Conservation (phyloP, 768 basidiomycete genomes). For the Serpula lacrymans region DNA sequence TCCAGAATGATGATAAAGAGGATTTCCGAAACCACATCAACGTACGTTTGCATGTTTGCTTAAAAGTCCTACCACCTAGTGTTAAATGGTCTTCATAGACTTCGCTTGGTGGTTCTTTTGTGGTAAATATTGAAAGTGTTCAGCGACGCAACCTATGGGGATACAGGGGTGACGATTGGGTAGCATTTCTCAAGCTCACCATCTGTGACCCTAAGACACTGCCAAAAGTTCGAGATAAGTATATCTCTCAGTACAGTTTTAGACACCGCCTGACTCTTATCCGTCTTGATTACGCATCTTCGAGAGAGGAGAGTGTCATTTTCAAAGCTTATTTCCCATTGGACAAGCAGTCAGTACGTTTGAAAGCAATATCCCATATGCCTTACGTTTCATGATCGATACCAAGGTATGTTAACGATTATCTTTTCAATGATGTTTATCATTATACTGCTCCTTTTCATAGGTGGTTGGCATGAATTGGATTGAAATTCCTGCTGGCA, state of each 20-base stretch:
- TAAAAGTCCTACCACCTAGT: not conserved
- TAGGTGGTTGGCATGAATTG: constrained; percentile 99
- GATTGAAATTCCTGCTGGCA: constrained; percentile 88
- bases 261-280: constrained; percentile 11
- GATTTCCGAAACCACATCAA: constrained; percentile 71
- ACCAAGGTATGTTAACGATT: constrained; percentile 59
- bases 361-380: constrained; percentile 93
- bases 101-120: constrained; percentile 31
- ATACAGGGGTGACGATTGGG: constrained; percentile 76
- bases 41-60: constrained; percentile 40
- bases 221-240: constrained; percentile 92
- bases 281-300: constrained; percentile 49
- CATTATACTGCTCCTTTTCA: constrained; percentile 1
- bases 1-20: constrained; percentile 60
- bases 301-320: constrained; percentile 72
- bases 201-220: constrained; percentile 68
- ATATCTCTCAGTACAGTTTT: constrained; percentile 1
- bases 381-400: constrained; percentile 97
- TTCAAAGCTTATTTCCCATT: constrained; percentile 52
- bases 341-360: constrained; percentile 61
- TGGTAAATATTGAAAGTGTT: constrained; percentile 55
- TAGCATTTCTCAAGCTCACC: constrained; percentile 84
- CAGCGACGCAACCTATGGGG: constrained; percentile 80
- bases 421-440: not conserved
- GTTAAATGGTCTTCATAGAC: too few species aligned